Conservation (phyloP, 345 rosid species). For the Trapa bicornis region DNA sequence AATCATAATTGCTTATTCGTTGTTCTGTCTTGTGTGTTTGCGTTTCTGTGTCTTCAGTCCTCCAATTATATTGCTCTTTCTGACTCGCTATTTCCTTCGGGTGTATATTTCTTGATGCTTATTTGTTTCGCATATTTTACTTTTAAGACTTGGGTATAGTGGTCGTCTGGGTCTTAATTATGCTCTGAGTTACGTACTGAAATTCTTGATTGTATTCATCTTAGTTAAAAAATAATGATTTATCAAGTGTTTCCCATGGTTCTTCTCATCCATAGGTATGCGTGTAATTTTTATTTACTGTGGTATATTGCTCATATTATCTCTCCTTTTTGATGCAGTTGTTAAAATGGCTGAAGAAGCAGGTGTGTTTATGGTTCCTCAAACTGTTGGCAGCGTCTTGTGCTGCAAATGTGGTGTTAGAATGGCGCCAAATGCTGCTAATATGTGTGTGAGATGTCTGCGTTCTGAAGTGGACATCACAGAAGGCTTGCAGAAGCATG, state of each 20-base stretch:
- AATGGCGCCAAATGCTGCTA: constrained; percentile 29
- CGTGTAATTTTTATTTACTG: neutral
- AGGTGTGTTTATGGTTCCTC: constrained; percentile 27
- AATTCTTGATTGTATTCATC: neutral
- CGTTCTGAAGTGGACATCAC: constrained; percentile 31
- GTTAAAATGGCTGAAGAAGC: constrained; percentile 7
- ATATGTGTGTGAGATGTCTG: constrained; percentile 27
- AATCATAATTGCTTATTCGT: too few relatives aligned
- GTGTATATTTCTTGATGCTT: neutral
- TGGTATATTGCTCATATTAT: neutral
- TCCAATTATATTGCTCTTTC: too few relatives aligned
- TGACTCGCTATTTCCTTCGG: too few relatives aligned
- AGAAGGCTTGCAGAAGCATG: constrained; percentile 26
- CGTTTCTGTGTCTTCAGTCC: too few relatives aligned
- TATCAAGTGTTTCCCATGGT: neutral
- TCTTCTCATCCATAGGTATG: neutral
- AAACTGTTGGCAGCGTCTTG: constrained; percentile 21
- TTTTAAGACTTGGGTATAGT: neutral
- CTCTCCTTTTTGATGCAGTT: neutral
- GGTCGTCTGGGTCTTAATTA: neutral
- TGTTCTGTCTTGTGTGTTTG: too few relatives aligned
- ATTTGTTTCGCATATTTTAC: neutral
- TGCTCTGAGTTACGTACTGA: neutral
- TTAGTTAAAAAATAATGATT: neutral
- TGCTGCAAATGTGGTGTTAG: constrained; percentile 29